Evolutionary conservation across 2,329 filamentous ascomycete species (phyloP).

Genomic region (Aspergillus felis): DNA sequence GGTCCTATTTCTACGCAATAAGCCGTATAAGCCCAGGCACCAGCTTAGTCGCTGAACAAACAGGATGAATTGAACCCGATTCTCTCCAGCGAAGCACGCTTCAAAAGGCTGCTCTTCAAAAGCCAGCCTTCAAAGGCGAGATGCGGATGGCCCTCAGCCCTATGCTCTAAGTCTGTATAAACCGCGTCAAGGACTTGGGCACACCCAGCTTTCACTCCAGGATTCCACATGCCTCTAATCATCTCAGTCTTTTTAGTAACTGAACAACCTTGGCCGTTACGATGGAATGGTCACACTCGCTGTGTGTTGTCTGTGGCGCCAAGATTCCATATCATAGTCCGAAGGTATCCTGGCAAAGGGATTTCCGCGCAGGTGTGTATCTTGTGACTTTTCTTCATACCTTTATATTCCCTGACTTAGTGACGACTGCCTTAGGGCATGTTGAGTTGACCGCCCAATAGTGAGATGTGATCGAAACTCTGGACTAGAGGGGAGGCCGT

Average conservation of each 20-base stretch:
- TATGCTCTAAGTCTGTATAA: too few relatives aligned
- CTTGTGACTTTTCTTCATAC: not conserved
- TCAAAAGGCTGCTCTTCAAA: not conserved
- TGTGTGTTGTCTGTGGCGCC: constrained; percentile 12
- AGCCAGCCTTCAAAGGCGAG: not conserved
- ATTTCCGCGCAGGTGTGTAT: not conserved
- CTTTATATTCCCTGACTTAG: not conserved
- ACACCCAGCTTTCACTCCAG: too few relatives aligned
- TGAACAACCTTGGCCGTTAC: not conserved
- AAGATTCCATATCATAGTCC: constrained; percentile 6
- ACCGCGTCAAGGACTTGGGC: too few relatives aligned
- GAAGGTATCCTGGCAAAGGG: not conserved
- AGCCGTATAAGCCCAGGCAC: not conserved
- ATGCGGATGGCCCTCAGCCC: not conserved
- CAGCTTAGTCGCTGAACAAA: not conserved
- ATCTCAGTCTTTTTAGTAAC: not conserved
- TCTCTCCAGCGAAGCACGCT: not conserved
- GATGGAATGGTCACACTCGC: not conserved
- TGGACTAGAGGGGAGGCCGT: constrained; percentile 9
- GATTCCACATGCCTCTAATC: too few relatives aligned
- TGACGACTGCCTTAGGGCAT: not conserved
- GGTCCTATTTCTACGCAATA: not conserved
- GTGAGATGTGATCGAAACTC: constrained; percentile 12
- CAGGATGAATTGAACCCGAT: not conserved
- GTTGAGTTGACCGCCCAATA: not conserved